These are phyloP conservation scores for Wickerhamomyces rabaulensis DNA, from an alignment of 805 yeast species.

Conservation along the genomic window DNA sequence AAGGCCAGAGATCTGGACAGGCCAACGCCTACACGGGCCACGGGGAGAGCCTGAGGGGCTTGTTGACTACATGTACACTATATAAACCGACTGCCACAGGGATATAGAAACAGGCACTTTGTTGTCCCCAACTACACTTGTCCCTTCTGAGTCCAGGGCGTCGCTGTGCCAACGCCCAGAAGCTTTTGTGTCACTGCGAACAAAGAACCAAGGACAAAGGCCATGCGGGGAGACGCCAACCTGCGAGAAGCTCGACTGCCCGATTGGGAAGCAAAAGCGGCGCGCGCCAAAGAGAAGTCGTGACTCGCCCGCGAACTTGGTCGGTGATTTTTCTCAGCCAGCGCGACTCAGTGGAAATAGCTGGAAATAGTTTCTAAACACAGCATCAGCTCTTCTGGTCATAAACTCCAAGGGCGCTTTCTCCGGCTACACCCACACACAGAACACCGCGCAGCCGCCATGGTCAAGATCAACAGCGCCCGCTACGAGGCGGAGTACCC, in stretches of 20 bases:
- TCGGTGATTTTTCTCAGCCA: background rate
- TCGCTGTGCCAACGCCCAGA: background rate
- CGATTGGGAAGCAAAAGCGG: background rate
- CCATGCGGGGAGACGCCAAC: no score
- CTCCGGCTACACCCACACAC: background rate
- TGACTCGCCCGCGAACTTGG: no score
- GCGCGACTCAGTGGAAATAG: background rate
- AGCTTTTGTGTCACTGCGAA: background rate
- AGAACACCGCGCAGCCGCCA: slow-evolving; percentile 2
- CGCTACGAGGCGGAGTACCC: slow-evolving; percentile 57
- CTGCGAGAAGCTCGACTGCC: background rate
- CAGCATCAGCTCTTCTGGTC: background rate
- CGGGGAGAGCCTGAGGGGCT: no score
- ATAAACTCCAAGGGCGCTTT: background rate
- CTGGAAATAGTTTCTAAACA: background rate
- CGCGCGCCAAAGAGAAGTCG: no score
- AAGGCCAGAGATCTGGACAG: no score
- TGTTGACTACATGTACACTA: no score
- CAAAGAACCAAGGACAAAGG: no score
- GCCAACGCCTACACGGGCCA: no score
- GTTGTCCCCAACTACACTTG: no score
- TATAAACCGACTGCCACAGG: no score
- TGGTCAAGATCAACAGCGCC: slow-evolving; percentile 18
- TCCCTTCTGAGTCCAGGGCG: no score
- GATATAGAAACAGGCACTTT: no score